These are phyloP conservation scores for Aspergillus oerlinghausenensis DNA, from an alignment of 2,329 filamentous ascomycete species.

Conservation along the genomic window DNA sequence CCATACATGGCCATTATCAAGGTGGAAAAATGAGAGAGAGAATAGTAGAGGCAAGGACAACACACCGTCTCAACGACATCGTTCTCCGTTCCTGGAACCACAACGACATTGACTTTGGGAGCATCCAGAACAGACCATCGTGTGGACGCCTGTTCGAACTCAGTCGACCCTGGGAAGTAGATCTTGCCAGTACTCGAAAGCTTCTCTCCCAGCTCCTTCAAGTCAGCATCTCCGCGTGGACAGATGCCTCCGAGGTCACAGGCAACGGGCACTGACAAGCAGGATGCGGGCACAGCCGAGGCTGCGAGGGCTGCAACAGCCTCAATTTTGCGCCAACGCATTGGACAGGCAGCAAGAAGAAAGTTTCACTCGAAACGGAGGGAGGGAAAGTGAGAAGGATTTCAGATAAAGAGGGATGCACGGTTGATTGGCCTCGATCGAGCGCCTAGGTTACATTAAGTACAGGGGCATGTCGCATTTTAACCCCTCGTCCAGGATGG, in stretches of 20 bases:
- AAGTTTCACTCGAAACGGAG: background rate
- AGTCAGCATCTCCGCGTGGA: constrained; percentile 11
- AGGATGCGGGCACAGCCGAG: constrained; percentile 18
- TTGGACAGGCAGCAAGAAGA: background rate
- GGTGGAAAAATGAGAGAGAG: background rate
- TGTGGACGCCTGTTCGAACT: constrained; percentile 35
- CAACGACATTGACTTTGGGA: constrained; percentile 44
- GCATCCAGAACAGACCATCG: constrained; percentile 46
- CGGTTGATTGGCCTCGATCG: background rate
- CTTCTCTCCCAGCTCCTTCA: constrained; percentile 15
- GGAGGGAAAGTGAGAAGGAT: background rate
- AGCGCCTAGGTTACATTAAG: background rate
- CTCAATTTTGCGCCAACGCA: constrained; percentile 5
- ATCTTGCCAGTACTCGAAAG: constrained; percentile 41
- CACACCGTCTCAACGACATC: constrained; percentile 49
- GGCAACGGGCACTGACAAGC: constrained; percentile 3
- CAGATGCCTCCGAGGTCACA: constrained; percentile 3
- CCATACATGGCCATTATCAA: background rate
- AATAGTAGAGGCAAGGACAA: background rate
- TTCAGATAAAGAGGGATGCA: background rate
- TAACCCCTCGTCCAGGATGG: background rate
- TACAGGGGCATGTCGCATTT: background rate
- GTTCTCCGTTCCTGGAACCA: constrained; percentile 45
- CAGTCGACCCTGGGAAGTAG: constrained; percentile 40
- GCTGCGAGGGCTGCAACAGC: constrained; percentile 21